Conservation (phyloP, 495 filamentous ascomycete genomes). For the Collariella sp. region DNA sequence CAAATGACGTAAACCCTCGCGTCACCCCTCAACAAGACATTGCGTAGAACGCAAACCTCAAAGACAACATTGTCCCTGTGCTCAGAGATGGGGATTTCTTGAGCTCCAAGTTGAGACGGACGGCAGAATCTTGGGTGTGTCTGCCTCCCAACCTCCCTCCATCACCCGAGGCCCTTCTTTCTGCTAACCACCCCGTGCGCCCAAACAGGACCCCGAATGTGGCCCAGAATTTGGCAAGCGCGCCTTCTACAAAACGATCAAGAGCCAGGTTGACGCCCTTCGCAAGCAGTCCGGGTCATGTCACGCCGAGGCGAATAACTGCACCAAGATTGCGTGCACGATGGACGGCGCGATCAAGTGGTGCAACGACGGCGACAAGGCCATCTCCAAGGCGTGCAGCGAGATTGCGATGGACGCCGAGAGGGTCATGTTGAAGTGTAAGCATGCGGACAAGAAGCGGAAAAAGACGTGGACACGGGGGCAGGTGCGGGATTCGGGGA, state of each 20-base stretch:
- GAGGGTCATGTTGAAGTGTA: not conserved
- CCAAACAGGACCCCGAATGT: not conserved
- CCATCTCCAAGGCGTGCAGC: not conserved
- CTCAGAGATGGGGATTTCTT: too few relatives aligned
- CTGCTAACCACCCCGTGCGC: not conserved
- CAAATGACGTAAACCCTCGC: too few relatives aligned
- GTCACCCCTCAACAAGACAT: too few relatives aligned
- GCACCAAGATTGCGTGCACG: not conserved
- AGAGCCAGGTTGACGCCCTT: not conserved
- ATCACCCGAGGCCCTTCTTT: not conserved
- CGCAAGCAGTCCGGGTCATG: not conserved
- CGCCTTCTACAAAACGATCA: not conserved
- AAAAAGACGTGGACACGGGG: not conserved
- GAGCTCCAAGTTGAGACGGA: too few relatives aligned
- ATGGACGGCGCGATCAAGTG: not conserved
- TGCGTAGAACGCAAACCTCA: too few relatives aligned
- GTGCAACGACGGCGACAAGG: not conserved
- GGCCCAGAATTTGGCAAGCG: not conserved
- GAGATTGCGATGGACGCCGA: not conserved
- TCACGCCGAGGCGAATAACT: not conserved
- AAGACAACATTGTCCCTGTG: too few relatives aligned
- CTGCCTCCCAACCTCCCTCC: not conserved
- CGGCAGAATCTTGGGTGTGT: too few relatives aligned
- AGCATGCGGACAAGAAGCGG: not conserved
- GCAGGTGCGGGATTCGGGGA: not conserved